Percentiles rank a stretch among this genome's conserved stretches.
Evolutionary conservation across 2,329 filamentous ascomycete species (phyloP).

Genomic region (Botrytis tulipae): DNA sequence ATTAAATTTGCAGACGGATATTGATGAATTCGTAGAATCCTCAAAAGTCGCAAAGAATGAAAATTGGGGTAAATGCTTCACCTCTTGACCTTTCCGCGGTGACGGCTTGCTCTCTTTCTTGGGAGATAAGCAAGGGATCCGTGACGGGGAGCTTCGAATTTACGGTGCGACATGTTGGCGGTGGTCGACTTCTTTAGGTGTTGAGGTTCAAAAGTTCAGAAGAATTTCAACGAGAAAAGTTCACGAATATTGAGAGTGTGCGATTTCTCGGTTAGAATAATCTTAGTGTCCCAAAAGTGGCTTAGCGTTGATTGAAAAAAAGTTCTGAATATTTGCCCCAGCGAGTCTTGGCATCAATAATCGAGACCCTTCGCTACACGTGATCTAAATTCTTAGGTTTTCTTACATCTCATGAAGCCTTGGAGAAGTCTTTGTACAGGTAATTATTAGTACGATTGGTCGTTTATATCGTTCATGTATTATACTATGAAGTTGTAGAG

Average conservation of each 20-base stretch:
- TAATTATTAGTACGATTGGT: neutral
- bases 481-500: neutral
- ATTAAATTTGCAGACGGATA: neutral
- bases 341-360: neutral
- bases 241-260: constrained; percentile 18
- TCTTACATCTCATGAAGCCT: neutral
- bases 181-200: constrained; percentile 21
- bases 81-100: constrained; percentile 98
- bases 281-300: neutral
- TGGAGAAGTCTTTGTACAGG: neutral
- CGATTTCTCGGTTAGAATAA: constrained; percentile 13
- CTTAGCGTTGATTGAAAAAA: neutral
- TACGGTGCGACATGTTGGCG: constrained; percentile 33
- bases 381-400: neutral
- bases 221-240: constrained; percentile 12
- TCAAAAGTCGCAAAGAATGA: constrained; percentile 22
- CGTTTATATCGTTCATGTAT: neutral
- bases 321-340: neutral
- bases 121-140: constrained; percentile 87
- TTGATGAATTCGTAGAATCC: neutral
- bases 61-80: constrained; percentile 50
- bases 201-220: constrained; percentile 22
- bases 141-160: constrained; percentile 74
- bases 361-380: neutral
- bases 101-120: constrained; percentile 88